Percentiles rank a stretch among this genome's conserved stretches.
Conservation (phyloP, 1,284 basidiomycete species). For the Trametes polyzona region DNA sequence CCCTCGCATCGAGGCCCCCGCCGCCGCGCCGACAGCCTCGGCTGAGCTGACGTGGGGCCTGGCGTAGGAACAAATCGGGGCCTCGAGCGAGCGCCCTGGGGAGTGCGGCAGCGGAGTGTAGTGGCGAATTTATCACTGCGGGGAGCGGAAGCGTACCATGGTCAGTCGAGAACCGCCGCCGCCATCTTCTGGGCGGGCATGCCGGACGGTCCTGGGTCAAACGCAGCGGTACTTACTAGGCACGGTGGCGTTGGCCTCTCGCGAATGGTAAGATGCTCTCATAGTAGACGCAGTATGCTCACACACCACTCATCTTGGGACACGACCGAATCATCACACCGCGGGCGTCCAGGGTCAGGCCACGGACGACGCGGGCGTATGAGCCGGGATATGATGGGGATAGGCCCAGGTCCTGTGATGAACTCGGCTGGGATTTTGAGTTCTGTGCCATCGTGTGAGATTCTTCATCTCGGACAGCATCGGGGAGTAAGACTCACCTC, state of each 20-base stretch:
- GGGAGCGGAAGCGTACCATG: neutral
- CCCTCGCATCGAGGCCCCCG: constrained; percentile 1
- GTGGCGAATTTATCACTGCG: neutral
- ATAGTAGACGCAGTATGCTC: neutral
- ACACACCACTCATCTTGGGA: neutral
- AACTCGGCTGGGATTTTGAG: neutral
- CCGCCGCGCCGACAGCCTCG: constrained; percentile 3
- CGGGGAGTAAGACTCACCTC: neutral
- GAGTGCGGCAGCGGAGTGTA: constrained; percentile 4
- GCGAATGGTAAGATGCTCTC: neutral
- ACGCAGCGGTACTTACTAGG: neutral
- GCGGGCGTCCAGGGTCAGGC: neutral
- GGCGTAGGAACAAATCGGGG: neutral
- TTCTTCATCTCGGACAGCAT: neutral
- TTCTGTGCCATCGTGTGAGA: neutral
- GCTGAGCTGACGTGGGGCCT: neutral
- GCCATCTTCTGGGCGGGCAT: neutral
- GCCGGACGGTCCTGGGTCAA: too few species aligned
- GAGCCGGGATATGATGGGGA: neutral
- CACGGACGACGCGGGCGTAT: neutral
- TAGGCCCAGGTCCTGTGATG: constrained; percentile 6
- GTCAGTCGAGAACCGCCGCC: neutral
- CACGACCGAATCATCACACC: too few species aligned
- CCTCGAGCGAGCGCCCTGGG: neutral
- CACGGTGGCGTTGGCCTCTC: constrained; percentile 11